Conservation (phyloP, 129 eudicot species). For the Erigeron canadensis region DNA sequence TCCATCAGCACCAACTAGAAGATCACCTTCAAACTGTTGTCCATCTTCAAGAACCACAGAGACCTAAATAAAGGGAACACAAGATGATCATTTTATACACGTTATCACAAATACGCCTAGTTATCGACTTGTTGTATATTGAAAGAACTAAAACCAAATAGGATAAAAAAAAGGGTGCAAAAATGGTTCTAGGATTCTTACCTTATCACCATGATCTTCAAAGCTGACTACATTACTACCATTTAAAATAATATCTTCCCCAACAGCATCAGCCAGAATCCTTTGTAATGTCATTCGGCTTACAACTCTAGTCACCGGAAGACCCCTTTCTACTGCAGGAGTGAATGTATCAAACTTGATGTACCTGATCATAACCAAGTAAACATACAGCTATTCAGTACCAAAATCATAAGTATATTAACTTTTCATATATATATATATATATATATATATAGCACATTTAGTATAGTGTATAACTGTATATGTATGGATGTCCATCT, state of each 20-base stretch:
- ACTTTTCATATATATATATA: too few species aligned
- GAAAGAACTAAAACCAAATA: background rate
- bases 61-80: constrained; percentile 47
- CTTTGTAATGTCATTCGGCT: constrained; percentile 97
- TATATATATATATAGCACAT: background rate
- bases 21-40: constrained; percentile 80
- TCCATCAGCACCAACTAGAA: constrained; percentile 99
- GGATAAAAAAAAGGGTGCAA: background rate
- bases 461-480: background rate
- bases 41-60: constrained; percentile 83
- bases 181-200: constrained; percentile 20
- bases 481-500: background rate
- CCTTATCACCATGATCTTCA: constrained; percentile 81
- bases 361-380: constrained; percentile 64
- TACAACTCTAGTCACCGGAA: constrained; percentile 94
- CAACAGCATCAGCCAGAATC: constrained; percentile 87
- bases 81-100: background rate
- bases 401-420: background rate
- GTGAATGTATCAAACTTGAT: constrained; percentile 99
- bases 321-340: constrained; percentile 95
- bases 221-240: constrained; percentile 87
- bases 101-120: constrained; percentile 7
- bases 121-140: background rate
- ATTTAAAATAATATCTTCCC: constrained; percentile 70
- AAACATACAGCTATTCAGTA: background rate